A percentile compares a stretch with the other conserved stretches of the same genome.
These are phyloP conservation scores for Cercospora brassicicola DNA, from an alignment of 2,329 filamentous ascomycete species.

Conservation along the genomic window DNA sequence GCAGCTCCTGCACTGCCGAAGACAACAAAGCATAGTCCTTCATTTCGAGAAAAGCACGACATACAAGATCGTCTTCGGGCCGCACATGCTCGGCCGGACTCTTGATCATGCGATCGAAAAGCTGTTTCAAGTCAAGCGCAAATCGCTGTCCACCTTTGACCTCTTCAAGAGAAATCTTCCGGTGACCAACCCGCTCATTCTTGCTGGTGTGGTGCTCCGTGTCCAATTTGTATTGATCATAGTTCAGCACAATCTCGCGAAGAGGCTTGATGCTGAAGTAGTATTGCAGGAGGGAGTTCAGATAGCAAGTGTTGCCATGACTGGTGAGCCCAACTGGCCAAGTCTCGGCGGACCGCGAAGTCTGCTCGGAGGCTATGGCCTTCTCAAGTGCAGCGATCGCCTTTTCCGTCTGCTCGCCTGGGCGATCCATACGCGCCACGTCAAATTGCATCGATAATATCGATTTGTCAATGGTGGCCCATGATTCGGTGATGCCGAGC, in stretches of 20 bases:
- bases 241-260: slow-evolving; percentile 75
- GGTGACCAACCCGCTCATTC: slow-evolving; percentile 72
- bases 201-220: slow-evolving; percentile 63
- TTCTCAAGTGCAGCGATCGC: slow-evolving; percentile 37
- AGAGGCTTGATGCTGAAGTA: slow-evolving; percentile 85
- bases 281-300: slow-evolving; percentile 95
- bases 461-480: slow-evolving; percentile 30
- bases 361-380: slow-evolving; percentile 25
- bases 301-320: slow-evolving; percentile 95
- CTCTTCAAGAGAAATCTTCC: slow-evolving; percentile 53
- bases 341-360: slow-evolving; percentile 27
- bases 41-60: slow-evolving; percentile 38
- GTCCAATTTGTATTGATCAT: slow-evolving; percentile 69
- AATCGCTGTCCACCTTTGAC: slow-evolving; percentile 41
- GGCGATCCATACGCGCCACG: slow-evolving; percentile 29
- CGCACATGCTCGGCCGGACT: slow-evolving; percentile 33
- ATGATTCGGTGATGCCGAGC: slow-evolving; percentile 38
- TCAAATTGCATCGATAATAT: slow-evolving; percentile 30
- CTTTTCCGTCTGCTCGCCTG: slow-evolving; percentile 37
- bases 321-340: slow-evolving; percentile 87
- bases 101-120: slow-evolving; percentile 43
- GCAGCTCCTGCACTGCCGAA: slow-evolving; percentile 19
- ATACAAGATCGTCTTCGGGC: slow-evolving; percentile 40
- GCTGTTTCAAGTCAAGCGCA: slow-evolving; percentile 37
- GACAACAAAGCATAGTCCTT: slow-evolving; percentile 32